These are phyloP conservation scores for Jaltomata sinuosa DNA, from an alignment of 257 asterid species.

Conservation along the genomic window DNA sequence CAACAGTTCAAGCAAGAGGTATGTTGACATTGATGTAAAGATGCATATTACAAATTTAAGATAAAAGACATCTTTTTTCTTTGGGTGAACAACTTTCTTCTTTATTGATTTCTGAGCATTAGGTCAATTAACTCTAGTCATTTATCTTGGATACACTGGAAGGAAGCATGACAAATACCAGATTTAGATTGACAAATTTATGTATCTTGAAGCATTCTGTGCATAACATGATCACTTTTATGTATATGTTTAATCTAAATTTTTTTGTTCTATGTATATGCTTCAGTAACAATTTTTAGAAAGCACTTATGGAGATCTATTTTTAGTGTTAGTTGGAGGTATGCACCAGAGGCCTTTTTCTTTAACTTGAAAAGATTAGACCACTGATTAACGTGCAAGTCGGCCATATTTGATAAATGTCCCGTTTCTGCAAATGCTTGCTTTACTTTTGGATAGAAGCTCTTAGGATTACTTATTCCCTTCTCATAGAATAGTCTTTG, in stretches of 20 bases:
- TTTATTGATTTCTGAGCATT: background rate
- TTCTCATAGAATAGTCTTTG: background rate
- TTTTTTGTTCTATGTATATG: background rate
- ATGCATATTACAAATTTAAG: background rate
- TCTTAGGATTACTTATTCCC: background rate
- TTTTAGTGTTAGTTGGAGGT: background rate
- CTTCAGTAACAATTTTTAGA: background rate
- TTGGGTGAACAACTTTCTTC: background rate
- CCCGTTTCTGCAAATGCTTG: background rate
- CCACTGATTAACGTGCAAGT: background rate
- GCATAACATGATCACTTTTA: background rate
- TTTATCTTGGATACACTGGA: background rate
- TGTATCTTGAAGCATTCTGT: background rate
- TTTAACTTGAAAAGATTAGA: background rate
- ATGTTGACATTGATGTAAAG: background rate
- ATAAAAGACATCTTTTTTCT: background rate
- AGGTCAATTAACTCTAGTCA: background rate
- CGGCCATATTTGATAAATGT: background rate
- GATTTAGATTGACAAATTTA: background rate
- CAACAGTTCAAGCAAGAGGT: conserved; percentile 19
- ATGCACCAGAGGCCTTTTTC: background rate
- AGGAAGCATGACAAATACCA: background rate
- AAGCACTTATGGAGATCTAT: background rate
- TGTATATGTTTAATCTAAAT: background rate
- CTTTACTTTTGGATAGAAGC: background rate